Base-by-base conservation (phyloP, 2,329 filamentous ascomycete genomes). In the Talaromyces sp. region DNA sequence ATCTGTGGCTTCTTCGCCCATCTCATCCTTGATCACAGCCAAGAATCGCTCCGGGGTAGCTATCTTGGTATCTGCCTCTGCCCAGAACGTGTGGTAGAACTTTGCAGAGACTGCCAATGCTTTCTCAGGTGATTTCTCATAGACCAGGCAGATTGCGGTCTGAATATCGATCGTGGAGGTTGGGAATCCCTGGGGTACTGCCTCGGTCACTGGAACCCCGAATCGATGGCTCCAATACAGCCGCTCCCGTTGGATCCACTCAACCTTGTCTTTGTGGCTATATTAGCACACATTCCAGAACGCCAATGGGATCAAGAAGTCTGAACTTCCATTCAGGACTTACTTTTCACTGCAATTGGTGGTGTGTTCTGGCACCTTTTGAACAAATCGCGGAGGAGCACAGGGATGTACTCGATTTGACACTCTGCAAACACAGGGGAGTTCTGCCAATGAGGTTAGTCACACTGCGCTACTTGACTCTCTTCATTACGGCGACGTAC, bases 161-260 rank as follows among this genome's bases (percentile, higher is more conserved):
- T 58, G 56, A 7, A 50, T 36, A 2, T 58, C 45, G 2, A 30
- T 35, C 14, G 56, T 58, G 6, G 50, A 14, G 3, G 54, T 45
- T 8, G 56, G 56, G 33, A 56, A 58, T 8, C 53, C 56, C 13
- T 54, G 19, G 1, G 56, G 56, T 14, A 58, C 19, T 0, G 47
- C 30, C 17, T 54, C 53, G 1, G 47, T 51, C 41, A 58, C 53
- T 14, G 56, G 48, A 4, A 54, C 56, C 2, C 49, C 48, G 24
- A 60, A 56, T 24, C 58, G 52, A 17, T 39, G 42, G 33, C 49
- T 43, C 58, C 51, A 60, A 24, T 60, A 60, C 14, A 60, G 33
- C 3, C 56, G 48, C 22, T 60, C 58, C 10, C 40, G 27, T n/a
- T 60, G 52, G 3, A 60, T 51, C 58, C 58, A 60, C 37, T 54